phyloP scores from a whole-genome alignment of 1,284 basidiomycete species.

The Hemileccinum hortonii region DNA sequence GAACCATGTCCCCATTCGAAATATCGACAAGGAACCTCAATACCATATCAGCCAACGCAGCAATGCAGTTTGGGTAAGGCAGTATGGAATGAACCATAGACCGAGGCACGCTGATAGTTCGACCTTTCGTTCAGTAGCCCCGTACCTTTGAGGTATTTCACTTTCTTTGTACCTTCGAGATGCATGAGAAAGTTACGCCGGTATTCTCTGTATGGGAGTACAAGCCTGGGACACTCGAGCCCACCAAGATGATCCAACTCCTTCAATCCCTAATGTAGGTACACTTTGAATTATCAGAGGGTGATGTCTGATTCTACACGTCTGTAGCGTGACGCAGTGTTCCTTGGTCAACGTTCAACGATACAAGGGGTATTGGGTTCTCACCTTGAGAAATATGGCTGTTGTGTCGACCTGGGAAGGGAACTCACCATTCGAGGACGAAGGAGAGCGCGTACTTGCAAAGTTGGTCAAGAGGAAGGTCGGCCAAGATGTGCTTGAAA shows the following conservation, averaged over 20 bases:
- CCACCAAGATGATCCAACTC: constrained; percentile 23
- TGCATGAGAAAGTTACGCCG: constrained; percentile 5
- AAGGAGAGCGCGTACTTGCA: constrained; percentile 24
- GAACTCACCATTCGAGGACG: constrained; percentile 37
- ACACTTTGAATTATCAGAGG: neutral
- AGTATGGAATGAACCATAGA: neutral
- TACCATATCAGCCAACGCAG: constrained; percentile 29
- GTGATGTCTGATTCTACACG: neutral
- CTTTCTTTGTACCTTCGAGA: constrained; percentile 24
- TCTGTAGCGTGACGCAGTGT: neutral
- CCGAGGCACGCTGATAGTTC: neutral
- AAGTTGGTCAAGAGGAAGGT: constrained; percentile 21
- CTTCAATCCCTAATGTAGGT: constrained; percentile 28
- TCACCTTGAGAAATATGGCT: constrained; percentile 28
- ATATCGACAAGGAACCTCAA: constrained; percentile 34
- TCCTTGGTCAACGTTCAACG: constrained; percentile 36
- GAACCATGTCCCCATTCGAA: constrained; percentile 40
- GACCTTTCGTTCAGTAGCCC: constrained; percentile 18
- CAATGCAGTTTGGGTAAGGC: constrained; percentile 27
- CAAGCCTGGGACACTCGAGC: constrained; percentile 19
- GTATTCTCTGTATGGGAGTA: constrained; percentile 15
- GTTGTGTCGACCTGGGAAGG: constrained; percentile 33
- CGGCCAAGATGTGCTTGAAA: constrained; percentile 16
- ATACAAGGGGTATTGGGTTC: constrained; percentile 34
- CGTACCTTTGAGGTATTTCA: constrained; percentile 34